Conservation (phyloP, 345 rosid species). For the Raphanus sativus region DNA sequence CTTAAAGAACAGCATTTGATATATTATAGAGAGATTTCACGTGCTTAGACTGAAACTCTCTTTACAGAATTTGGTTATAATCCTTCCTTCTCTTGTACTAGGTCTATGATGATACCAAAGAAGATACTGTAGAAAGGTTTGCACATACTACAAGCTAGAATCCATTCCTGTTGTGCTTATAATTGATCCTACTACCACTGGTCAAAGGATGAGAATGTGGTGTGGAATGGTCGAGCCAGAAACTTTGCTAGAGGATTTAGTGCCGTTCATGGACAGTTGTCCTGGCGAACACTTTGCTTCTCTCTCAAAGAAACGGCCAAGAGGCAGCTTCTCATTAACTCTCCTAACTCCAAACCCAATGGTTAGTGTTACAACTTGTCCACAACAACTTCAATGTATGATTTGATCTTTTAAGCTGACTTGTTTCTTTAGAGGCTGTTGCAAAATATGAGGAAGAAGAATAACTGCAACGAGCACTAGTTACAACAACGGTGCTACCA, state of each 20-base stretch:
- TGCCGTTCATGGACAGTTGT: conserved; percentile 90
- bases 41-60: conserved; percentile 9
- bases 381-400: not conserved
- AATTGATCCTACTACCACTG: conserved; percentile 92
- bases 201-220: conserved; percentile 92
- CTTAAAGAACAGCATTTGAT: too few species aligned
- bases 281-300: conserved; percentile 73
- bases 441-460: conserved; percentile 48
- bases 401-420: too few species aligned
- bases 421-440: not conserved
- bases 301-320: conserved; percentile 83
- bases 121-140: conserved; percentile 69
- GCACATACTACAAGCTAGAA: conserved; percentile 81
- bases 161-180: conserved; percentile 89
- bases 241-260: conserved; percentile 86
- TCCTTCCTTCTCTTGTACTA: conserved; percentile 13
- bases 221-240: conserved; percentile 90
- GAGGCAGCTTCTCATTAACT: conserved; percentile 64
- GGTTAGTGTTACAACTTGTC: conserved; percentile 39
- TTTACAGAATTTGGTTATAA: not conserved
- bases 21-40: conserved; percentile 16
- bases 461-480: conserved; percentile 56
- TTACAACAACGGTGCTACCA: conserved; percentile 24
- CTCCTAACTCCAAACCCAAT: conserved; percentile 60
- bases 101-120: conserved; percentile 91